Percentiles rank a stretch among this genome's conserved stretches.
Evolutionary conservation across 257 asterid species (phyloP).

Genomic region (Pogostemon cablin): DNA sequence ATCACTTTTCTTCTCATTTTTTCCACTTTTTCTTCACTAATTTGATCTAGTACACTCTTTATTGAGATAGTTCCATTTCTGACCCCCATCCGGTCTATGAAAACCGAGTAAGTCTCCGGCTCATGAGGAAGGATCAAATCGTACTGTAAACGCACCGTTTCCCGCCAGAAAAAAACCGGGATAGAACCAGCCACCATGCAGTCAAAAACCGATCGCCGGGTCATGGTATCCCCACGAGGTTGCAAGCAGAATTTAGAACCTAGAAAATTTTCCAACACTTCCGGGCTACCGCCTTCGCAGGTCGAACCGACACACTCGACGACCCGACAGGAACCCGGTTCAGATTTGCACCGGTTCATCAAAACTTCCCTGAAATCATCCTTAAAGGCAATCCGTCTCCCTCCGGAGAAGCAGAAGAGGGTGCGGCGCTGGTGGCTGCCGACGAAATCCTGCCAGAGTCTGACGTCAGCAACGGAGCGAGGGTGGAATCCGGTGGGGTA

Average conservation of each 20-base stretch:
- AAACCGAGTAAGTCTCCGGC: constrained; percentile 44
- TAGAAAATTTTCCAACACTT: constrained; percentile 22
- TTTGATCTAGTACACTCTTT: constrained; percentile 35
- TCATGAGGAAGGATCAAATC: constrained; percentile 43
- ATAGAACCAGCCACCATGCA: constrained; percentile 54
- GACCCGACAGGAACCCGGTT: constrained; percentile 30
- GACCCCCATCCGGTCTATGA: constrained; percentile 36
- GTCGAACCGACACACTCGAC: constrained; percentile 34
- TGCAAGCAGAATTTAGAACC: constrained; percentile 47
- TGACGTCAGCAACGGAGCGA: background rate
- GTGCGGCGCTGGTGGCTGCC: background rate
- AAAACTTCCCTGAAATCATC: background rate
- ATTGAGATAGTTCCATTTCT: constrained; percentile 32
- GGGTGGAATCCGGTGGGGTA: constrained; percentile 34
- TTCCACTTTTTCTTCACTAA: constrained; percentile 41
- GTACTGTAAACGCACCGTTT: constrained; percentile 38
- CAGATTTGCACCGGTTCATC: background rate
- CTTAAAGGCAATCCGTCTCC: background rate
- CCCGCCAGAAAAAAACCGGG: constrained; percentile 47
- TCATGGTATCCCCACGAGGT: constrained; percentile 44
- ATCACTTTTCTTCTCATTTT: constrained; percentile 47
- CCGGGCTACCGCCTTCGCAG: constrained; percentile 36
- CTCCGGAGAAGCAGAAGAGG: background rate
- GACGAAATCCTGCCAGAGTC: background rate
- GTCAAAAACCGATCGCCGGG: constrained; percentile 44